Percentiles rank a stretch among this genome's conserved stretches.
Conservation (phyloP, 768 basidiomycete species). For the Pleurotus citrinopileatus region DNA sequence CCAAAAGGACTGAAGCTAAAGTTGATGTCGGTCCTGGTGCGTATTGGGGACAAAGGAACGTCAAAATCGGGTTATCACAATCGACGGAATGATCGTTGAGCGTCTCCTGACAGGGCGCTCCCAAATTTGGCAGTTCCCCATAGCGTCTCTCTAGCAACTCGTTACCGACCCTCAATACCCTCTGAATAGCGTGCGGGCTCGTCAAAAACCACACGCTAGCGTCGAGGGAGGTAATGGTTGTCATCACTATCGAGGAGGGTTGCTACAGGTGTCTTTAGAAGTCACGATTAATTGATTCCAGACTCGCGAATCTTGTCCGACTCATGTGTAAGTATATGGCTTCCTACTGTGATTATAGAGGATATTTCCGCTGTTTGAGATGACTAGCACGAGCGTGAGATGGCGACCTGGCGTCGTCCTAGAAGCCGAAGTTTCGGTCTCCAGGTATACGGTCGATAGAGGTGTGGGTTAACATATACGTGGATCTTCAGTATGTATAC, state of each 20-base stretch:
- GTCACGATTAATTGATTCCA: neutral
- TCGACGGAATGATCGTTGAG: constrained; percentile 1
- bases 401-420: neutral
- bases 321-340: no score
- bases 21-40: neutral
- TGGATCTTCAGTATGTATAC: no score
- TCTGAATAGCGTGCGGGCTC: neutral
- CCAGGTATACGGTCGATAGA: no score
- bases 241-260: constrained; percentile 1
- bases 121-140: constrained; percentile 6
- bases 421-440: neutral
- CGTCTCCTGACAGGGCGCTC: neutral
- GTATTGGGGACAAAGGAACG: constrained; percentile 7
- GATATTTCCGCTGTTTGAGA: no score
- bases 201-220: neutral
- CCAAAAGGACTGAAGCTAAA: neutral
- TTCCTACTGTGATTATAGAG: neutral
- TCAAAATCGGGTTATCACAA: constrained; percentile 8
- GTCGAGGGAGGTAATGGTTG: constrained; percentile 3
- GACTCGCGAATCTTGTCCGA: neutral
- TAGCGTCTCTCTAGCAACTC: constrained; percentile 9
- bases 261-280: neutral
- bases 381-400: no score
- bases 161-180: neutral
- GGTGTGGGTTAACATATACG: no score